Percentiles rank a stretch among this genome's conserved stretches.
Conservation (phyloP, 1,139 yeast genomes). For the Kazachstania sp. region DNA sequence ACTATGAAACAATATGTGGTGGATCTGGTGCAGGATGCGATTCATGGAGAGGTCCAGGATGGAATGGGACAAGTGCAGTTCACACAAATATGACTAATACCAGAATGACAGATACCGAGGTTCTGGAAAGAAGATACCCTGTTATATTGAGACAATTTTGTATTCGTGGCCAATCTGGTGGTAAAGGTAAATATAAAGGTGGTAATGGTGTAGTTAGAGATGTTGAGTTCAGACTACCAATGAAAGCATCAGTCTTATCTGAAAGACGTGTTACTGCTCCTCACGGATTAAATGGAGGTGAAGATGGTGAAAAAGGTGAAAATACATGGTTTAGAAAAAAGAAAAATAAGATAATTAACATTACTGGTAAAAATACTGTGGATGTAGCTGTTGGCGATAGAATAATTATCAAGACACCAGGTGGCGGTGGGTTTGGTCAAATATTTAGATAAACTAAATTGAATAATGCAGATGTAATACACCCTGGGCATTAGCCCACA, state of each 20-base stretch:
- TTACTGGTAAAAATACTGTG: slow-evolving; percentile 54
- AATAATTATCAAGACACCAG: slow-evolving; percentile 45
- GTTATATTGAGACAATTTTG: slow-evolving; percentile 50
- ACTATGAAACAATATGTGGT: slow-evolving; percentile 66
- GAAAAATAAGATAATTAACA: slow-evolving; percentile 33
- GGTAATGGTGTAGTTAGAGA: slow-evolving; percentile 60
- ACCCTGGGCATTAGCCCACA: too few relatives aligned
- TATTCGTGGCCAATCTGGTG: slow-evolving; percentile 49
- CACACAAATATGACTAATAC: slow-evolving; percentile 69
- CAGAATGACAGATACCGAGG: slow-evolving; percentile 60
- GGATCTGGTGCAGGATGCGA: slow-evolving; percentile 61
- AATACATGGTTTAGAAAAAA: slow-evolving; percentile 44
- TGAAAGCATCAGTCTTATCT: slow-evolving; percentile 51
- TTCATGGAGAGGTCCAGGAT: slow-evolving; percentile 46
- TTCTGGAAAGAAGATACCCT: slow-evolving; percentile 59
- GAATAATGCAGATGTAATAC: too few relatives aligned
- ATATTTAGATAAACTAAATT: neutral
- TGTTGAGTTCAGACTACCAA: slow-evolving; percentile 48
- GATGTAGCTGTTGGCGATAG: slow-evolving; percentile 46
- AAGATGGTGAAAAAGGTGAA: slow-evolving; percentile 49
- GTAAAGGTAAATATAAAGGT: slow-evolving; percentile 45
- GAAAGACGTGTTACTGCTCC: slow-evolving; percentile 56
- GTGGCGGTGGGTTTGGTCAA: slow-evolving; percentile 47
- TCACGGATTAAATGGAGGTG: slow-evolving; percentile 54
- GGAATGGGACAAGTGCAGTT: slow-evolving; percentile 57